Evolutionary conservation across 495 filamentous ascomycete genomes (phyloP), one percentile per base, ranked within the genome.

Genomic region (Letharia columbiana): DNA sequence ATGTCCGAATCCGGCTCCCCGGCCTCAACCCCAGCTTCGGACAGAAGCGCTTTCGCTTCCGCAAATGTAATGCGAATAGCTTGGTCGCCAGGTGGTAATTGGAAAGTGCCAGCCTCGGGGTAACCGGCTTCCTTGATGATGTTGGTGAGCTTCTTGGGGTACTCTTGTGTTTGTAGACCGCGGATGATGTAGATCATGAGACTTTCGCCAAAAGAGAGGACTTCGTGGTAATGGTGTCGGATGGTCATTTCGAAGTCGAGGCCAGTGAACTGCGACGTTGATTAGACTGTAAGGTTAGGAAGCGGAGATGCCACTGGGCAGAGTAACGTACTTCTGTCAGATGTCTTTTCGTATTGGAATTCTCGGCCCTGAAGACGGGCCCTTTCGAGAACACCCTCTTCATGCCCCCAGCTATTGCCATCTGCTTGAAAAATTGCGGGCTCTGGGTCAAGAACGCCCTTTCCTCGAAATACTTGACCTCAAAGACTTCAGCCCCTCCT

Each of bases 221-320:
- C 91, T 75, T 98, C 94, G 74, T 89, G 85, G 78, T 97, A 98
- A 77, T 91, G 83, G 64, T 90, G 79, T 63, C 89, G 83, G 75
- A 97, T 96, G 45, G 91, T 91, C 89, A 96, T 97, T 74, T 98
- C 94, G 72, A 97, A 80, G 90, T 98, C 94, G 66, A 98, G 89
- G 75, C 94, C 94, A 54, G 90, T 91, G 78, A 96, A 98, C 81
- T 83, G 69, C 13, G 44, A 57, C 20, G 31, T 40, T 17, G n/a
- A 4, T 61, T 63, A 59, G 61, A 39, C 0, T 12, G 3, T 42
- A 3, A 28, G 35, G 18, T 11, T n/a, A 2, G 28, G 9, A 28
- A 10, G 23, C 3, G 13, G 31, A 44, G 61, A 58, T 4, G 5
- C 17, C 41, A 37, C n/a, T 45, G 4, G 57, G 8, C 45, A 49